Percentiles rank a stretch among this genome's conserved stretches.
phyloP scores from a whole-genome alignment of 768 basidiomycete species.

The Ramaria rubella region DNA sequence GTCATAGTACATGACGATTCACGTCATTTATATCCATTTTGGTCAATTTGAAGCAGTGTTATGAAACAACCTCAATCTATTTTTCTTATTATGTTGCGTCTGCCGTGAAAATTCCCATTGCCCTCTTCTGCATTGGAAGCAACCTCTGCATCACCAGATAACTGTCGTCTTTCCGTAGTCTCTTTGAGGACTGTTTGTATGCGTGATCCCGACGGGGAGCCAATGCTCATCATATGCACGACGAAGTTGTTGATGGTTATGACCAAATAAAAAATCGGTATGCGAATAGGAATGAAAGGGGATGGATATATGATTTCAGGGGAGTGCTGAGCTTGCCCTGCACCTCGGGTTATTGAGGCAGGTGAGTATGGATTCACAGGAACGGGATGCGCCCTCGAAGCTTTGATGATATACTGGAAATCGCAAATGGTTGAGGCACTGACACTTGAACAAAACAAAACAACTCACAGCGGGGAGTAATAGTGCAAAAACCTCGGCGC shows the following conservation, averaged over 20 bases:
- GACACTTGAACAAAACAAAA: neutral
- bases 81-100: neutral
- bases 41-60: neutral
- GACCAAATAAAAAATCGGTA: conserved; percentile 69
- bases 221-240: conserved; percentile 55
- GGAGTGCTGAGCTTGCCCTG: conserved; percentile 22
- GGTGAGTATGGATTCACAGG: conserved; percentile 75
- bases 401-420: conserved; percentile 73
- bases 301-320: conserved; percentile 57
- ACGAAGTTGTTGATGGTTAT: conserved; percentile 70
- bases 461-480: conserved; percentile 66
- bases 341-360: conserved; percentile 19
- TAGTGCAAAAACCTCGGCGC: conserved; percentile 77
- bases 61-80: neutral
- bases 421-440: conserved; percentile 3
- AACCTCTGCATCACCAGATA: conserved; percentile 1
- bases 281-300: conserved; percentile 71
- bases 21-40: too few relatives aligned
- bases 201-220: conserved; percentile 21
- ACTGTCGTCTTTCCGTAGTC: neutral
- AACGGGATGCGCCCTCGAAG: conserved; percentile 67
- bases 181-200: neutral
- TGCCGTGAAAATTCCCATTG: neutral
- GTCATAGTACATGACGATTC: too few relatives aligned
- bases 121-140: conserved; percentile 6